Conservation (phyloP, 2,329 filamentous ascomycete genomes). For the Clarireedia paspali region DNA sequence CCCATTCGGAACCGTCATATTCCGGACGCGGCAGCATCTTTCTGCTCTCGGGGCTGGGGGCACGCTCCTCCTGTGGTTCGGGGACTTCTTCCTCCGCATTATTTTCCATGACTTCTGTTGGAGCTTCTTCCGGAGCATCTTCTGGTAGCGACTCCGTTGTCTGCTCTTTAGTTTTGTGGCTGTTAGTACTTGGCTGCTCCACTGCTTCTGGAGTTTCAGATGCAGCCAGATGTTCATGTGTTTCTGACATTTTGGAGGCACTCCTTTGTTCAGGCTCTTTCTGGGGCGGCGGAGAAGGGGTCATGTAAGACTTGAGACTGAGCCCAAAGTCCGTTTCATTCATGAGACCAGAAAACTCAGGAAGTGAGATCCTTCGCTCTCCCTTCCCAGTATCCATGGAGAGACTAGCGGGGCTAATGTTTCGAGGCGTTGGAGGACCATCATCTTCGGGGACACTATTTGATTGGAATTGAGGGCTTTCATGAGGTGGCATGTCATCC, state of each 20-base stretch:
- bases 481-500: slow-evolving; percentile 28
- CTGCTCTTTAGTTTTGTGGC: background rate
- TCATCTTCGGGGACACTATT: slow-evolving; percentile 37
- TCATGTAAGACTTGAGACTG: slow-evolving; percentile 47
- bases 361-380: slow-evolving; percentile 29
- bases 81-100: background rate
- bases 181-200: background rate
- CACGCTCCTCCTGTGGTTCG: slow-evolving; percentile 9
- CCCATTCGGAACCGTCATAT: slow-evolving; percentile 57
- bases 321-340: slow-evolving; percentile 44
- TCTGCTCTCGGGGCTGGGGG: slow-evolving; percentile 25
- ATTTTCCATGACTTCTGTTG: background rate
- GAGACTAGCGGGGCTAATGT: slow-evolving; percentile 31
- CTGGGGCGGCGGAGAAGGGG: slow-evolving; percentile 31
- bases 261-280: slow-evolving; percentile 16
- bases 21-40: slow-evolving; percentile 46
- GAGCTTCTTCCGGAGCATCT: background rate
- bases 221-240: slow-evolving; percentile 12
- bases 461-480: slow-evolving; percentile 18
- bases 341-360: slow-evolving; percentile 41
- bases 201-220: slow-evolving; percentile 6
- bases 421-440: slow-evolving; percentile 43
- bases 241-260: slow-evolving; percentile 19
- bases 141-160: background rate
- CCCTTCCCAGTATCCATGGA: slow-evolving; percentile 17